These are phyloP conservation scores for Triticum turgidum DNA, from an alignment of 176 grass and related monocot genomes.

Conservation along the genomic window DNA sequence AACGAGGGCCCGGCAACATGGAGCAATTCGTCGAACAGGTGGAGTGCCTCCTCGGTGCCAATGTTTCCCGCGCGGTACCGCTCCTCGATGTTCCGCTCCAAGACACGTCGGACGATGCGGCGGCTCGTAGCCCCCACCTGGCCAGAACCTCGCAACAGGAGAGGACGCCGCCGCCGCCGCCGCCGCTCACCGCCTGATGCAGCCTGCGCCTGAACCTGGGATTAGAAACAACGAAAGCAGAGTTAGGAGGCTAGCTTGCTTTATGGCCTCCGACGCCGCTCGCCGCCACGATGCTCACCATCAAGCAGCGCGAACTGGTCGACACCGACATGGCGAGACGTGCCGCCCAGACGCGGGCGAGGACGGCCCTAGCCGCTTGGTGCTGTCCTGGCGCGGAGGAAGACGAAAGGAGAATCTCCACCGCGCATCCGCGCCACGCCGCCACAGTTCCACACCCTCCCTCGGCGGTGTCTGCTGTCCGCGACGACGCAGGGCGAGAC, in stretches of 20 bases:
- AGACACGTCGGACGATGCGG: background rate
- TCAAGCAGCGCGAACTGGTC: background rate
- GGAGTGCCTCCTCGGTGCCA: background rate
- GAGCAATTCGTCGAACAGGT: background rate
- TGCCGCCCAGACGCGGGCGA: no score
- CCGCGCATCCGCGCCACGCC: no score
- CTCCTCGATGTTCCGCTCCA: background rate
- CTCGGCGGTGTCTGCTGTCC: no score
- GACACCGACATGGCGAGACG: no score
- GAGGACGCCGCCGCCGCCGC: background rate
- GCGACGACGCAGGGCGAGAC: no score
- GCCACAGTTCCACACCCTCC: no score
- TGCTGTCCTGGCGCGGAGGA: no score
- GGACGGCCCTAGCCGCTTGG: no score
- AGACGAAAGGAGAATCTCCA: no score
- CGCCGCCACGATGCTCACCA: background rate
- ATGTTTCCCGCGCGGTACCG: background rate
- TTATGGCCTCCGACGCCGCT: background rate
- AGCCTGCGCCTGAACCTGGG: background rate
- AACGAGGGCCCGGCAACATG: background rate
- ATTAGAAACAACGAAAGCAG: background rate
- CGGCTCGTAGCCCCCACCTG: background rate
- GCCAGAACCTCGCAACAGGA: background rate
- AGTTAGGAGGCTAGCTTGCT: background rate
- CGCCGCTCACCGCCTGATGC: background rate